Conservation (phyloP, 331 rosid genomes). For the Erythrophleum ivorense region DNA sequence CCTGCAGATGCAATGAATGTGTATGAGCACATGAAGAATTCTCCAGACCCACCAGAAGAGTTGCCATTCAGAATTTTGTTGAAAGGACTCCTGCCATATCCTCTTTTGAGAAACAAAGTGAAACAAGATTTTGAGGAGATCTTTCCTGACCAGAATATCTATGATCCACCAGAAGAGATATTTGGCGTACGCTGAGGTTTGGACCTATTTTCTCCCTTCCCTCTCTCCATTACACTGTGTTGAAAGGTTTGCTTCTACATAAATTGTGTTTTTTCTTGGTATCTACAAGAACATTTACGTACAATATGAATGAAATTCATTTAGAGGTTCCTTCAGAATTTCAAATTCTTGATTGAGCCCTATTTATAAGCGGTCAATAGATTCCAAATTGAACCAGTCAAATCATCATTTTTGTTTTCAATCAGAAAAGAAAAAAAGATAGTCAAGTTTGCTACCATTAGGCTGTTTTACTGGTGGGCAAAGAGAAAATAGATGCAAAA, state of each 20-base stretch:
- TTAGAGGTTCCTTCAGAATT: slow-evolving; percentile 9
- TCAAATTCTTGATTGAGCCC: background rate
- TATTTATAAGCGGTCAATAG: background rate
- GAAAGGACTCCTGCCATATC: slow-evolving; percentile 91
- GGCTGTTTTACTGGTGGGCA: background rate
- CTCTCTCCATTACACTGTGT: slow-evolving; percentile 1
- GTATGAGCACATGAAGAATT: slow-evolving; percentile 91
- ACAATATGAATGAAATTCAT: slow-evolving; percentile 16
- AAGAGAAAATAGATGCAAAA: background rate
- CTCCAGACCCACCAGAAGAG: slow-evolving; percentile 96
- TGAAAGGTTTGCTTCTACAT: background rate
- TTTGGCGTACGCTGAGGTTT: slow-evolving; percentile 77
- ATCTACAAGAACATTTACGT: background rate
- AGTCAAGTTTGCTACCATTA: slow-evolving; percentile 3
- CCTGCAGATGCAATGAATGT: slow-evolving; percentile 95
- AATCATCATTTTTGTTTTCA: background rate
- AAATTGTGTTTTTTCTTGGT: background rate
- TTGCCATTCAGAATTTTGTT: slow-evolving; percentile 89
- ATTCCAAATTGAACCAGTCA: background rate
- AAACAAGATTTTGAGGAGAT: slow-evolving; percentile 96
- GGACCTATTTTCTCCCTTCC: slow-evolving; percentile 10
- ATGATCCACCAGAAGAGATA: slow-evolving; percentile 92
- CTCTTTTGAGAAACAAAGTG: slow-evolving; percentile 92
- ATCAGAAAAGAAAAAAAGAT: background rate
- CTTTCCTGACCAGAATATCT: slow-evolving; percentile 82